Percentiles rank a stretch among this genome's conserved stretches.
phyloP scores from a whole-genome alignment of 345 rosid genomes.

The Carallia brachiata region DNA sequence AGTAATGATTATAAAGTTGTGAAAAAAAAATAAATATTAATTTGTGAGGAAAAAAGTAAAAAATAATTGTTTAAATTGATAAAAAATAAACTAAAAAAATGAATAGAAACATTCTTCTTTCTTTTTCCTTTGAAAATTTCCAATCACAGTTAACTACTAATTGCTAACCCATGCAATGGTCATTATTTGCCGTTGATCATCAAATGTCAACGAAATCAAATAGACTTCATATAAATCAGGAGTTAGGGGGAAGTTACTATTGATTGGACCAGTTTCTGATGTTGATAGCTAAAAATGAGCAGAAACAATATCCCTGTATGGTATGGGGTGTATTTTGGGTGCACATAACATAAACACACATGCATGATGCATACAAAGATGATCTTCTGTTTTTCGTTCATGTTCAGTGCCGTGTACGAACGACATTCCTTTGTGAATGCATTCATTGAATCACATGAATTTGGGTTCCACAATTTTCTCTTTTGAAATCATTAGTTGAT shows the following conservation, averaged over 20 bases:
- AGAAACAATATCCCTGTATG: not conserved
- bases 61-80: too few species aligned
- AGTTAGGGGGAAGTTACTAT: not conserved
- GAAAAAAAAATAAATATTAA: too few species aligned
- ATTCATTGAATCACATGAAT: slow-evolving; percentile 2
- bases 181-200: not conserved
- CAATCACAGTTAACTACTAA: too few species aligned
- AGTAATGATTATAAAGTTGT: too few species aligned
- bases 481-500: slow-evolving; percentile 1
- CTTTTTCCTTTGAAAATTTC: too few species aligned
- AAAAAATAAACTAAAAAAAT: too few species aligned
- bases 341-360: not conserved
- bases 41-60: too few species aligned
- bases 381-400: not conserved
- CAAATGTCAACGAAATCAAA: not conserved
- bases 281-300: not conserved
- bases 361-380: not conserved
- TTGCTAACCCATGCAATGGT: too few species aligned
- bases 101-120: too few species aligned
- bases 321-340: not conserved
- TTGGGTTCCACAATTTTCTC: not conserved
- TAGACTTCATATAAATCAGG: not conserved
- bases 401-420: slow-evolving; percentile 8
- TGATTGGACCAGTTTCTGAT: not conserved
- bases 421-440: not conserved